Conservation (phyloP, 1,139 yeast species). For the Nakaseomyces sp. region DNA sequence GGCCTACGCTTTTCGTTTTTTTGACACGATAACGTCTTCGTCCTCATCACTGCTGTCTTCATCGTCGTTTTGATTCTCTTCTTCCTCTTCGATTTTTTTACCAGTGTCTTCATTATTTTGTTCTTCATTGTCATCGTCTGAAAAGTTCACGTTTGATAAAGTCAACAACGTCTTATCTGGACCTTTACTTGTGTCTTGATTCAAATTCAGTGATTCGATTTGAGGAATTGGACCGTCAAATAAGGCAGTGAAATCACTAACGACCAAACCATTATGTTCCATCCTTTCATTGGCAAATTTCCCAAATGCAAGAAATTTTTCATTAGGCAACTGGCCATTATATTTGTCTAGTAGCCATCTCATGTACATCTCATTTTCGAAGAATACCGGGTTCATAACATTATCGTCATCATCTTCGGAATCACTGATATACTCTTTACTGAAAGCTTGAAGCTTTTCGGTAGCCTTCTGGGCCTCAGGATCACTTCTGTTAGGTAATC, state of each 20-base stretch:
- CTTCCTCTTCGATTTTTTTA: constrained; percentile 1
- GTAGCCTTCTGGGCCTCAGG: constrained; percentile 9
- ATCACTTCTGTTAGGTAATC: constrained; percentile 9
- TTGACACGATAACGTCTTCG: neutral
- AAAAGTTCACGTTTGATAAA: constrained; percentile 6
- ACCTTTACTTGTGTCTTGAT: constrained; percentile 7
- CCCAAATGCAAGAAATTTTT: constrained; percentile 19
- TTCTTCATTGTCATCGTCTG: neutral
- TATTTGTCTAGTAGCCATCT: constrained; percentile 26
- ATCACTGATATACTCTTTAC: constrained; percentile 29
- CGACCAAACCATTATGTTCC: constrained; percentile 16
- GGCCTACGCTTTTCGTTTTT: constrained; percentile 4
- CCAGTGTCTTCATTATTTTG: too few species aligned
- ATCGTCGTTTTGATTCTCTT: neutral
- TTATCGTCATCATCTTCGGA: constrained; percentile 28
- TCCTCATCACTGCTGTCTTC: too few species aligned
- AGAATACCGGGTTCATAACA: constrained; percentile 21
- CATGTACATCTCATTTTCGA: constrained; percentile 31
- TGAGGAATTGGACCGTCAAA: constrained; percentile 27
- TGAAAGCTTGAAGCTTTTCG: constrained; percentile 12
- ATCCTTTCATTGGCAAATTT: constrained; percentile 27
- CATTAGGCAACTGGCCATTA: constrained; percentile 23
- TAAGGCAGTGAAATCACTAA: constrained; percentile 20
- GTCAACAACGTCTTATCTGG: constrained; percentile 15
- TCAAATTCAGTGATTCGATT: constrained; percentile 10